These are phyloP conservation scores for Auricularia heimuer DNA, from an alignment of 768 basidiomycete species.

Conservation along the genomic window DNA sequence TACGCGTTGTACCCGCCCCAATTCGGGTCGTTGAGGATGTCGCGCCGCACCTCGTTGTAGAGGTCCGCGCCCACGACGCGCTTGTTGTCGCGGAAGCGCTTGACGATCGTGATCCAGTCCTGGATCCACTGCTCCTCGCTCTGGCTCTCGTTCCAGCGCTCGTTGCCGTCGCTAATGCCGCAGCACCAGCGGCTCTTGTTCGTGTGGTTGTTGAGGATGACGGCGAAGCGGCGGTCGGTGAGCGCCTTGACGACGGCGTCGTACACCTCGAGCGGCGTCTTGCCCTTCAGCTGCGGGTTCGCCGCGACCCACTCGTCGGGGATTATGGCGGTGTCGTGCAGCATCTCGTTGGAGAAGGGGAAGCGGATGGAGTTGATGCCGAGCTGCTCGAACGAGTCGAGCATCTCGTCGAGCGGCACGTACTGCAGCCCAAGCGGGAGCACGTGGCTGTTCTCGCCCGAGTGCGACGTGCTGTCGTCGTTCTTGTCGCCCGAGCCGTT, in stretches of 20 bases:
- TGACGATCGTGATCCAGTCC: constrained; percentile 8
- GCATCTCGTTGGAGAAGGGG: constrained; percentile 9
- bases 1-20: constrained; percentile 2
- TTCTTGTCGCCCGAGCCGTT: constrained; percentile 6
- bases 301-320: constrained; percentile 4
- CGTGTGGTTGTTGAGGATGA: constrained; percentile 8
- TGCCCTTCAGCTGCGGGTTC: constrained; percentile 7
- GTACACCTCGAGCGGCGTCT: constrained; percentile 8
- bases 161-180: constrained; percentile 7
- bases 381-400: constrained; percentile 7
- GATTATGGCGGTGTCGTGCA: constrained; percentile 2
- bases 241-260: constrained; percentile 6
- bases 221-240: constrained; percentile 6
- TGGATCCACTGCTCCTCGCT: constrained; percentile 1
- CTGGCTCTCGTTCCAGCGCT: constrained; percentile 10
- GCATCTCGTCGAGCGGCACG: constrained; percentile 4
- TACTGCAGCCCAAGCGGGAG: constrained; percentile 5
- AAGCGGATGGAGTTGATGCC: constrained; percentile 9
- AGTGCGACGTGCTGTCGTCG: constrained; percentile 3
- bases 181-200: constrained; percentile 9
- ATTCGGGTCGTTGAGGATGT: constrained; percentile 6
- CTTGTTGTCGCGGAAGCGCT: constrained; percentile 7
- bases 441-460: constrained; percentile 3
- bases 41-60: constrained; percentile 9
- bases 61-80: constrained; percentile 9